Base-by-base conservation (phyloP, 331 rosid species). In the Quercus phellos region DNA sequence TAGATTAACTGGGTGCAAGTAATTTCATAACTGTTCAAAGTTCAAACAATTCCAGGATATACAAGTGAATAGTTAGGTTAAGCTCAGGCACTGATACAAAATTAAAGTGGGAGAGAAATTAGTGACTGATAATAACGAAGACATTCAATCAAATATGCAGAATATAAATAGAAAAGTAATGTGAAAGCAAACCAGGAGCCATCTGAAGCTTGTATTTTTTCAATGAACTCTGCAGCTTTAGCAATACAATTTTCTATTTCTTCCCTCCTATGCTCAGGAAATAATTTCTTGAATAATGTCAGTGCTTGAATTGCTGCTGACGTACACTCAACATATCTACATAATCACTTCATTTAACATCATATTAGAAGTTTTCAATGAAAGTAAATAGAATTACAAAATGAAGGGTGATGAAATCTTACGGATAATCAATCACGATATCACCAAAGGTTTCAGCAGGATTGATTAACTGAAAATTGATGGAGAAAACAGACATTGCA, bases 391-490 rank as follows among this genome's bases (percentile, higher is more conserved):
- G 5, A 64, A 17, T 17, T 66, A 32, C 19, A 66, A 66, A 66
- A 66, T 32, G 50, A 66, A 32, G 35, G 0, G 50, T 7, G 24
- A 8, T 30, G 79, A 77, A 53, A 80, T 80, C 98, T 91, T 83
- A 91, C 98, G 93, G 87, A 84, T 93, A 93, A 84, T 93, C 98
- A 73, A 93, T 91, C 75, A 93, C 98, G 43, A 93, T 93, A 86
- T 93, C 98, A 34, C 98, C 98, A 83, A 93, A 93, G 53, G 98
- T 93, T 86, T 93, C 97, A 83, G 97, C 98, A 72, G 98, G 98
- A 72, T 93, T 91, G 85, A 89, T 81, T 77, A 93, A 32, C 97
- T 93, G 97, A 32, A 60, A 76, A 83, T 35, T 80, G 70, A 26
- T 75, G 70, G 70, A 38, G 58, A 77, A 9, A 55, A 63, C 26